phyloP scores from a whole-genome alignment of 495 filamentous ascomycete species.

The Penicillium verhagenii region DNA sequence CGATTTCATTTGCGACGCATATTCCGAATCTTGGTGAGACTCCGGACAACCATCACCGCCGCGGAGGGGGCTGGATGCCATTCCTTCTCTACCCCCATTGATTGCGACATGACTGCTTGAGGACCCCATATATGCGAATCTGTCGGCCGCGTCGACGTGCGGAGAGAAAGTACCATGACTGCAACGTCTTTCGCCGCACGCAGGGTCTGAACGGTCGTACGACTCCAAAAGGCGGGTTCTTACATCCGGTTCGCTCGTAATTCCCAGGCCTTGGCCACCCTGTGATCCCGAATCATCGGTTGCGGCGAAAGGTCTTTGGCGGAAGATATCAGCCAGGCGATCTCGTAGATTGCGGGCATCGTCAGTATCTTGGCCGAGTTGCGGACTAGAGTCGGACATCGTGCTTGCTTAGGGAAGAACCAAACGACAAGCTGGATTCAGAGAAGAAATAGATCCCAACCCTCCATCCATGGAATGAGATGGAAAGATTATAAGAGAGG shows the following conservation, averaged over 20 bases:
- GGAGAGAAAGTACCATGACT: constrained; percentile 82
- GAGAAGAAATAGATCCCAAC: neutral
- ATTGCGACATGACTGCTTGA: constrained; percentile 24
- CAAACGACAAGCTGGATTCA: neutral
- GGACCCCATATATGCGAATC: constrained; percentile 30
- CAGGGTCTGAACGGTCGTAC: constrained; percentile 34
- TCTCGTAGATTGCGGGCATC: constrained; percentile 35
- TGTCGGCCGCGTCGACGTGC: constrained; percentile 49
- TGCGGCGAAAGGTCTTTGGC: constrained; percentile 11
- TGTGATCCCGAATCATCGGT: constrained; percentile 6
- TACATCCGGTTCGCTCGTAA: constrained; percentile 23
- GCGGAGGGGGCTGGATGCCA: constrained; percentile 8
- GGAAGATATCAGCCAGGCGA: constrained; percentile 39
- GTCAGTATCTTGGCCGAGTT: constrained; percentile 21
- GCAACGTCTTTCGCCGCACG: constrained; percentile 51
- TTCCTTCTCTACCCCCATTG: constrained; percentile 12
- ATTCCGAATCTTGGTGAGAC: constrained; percentile 32
- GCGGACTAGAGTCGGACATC: constrained; percentile 33
- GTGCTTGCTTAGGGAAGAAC: neutral
- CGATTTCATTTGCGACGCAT: constrained; percentile 32
- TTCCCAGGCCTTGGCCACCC: constrained; percentile 13
- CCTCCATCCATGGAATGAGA: constrained; percentile 1
- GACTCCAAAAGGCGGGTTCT: constrained; percentile 40
- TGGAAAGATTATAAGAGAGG: neutral
- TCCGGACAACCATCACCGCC: constrained; percentile 15